phyloP scores from a whole-genome alignment of 2,329 filamentous ascomycete genomes.

The Tolypocladium amazonense region DNA sequence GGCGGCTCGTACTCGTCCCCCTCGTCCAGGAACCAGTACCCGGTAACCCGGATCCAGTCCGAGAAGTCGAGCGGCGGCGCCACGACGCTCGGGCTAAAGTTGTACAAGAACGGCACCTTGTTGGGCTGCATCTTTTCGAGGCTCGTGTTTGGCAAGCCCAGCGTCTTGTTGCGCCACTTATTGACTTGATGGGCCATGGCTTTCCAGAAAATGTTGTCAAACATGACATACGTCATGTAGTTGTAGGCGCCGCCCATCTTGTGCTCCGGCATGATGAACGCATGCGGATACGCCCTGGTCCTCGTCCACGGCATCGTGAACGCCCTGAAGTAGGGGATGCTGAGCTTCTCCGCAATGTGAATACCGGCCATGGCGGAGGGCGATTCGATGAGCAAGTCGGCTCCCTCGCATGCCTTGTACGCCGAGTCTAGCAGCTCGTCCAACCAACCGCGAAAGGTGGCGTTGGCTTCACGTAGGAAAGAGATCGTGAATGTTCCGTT shows the following conservation, averaged over 20 bases:
- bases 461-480: slow-evolving; percentile 79
- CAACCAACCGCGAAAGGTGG: slow-evolving; percentile 88
- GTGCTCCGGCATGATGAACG: slow-evolving; percentile 83
- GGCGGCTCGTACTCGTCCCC: slow-evolving; percentile 60
- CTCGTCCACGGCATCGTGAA: slow-evolving; percentile 99
- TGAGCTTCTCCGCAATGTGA: slow-evolving; percentile 87
- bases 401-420: slow-evolving; percentile 74
- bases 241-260: slow-evolving; percentile 96
- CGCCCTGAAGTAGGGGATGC: slow-evolving; percentile 90
- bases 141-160: slow-evolving; percentile 70
- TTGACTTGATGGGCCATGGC: slow-evolving; percentile 87
- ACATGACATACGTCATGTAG: slow-evolving; percentile 89
- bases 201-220: slow-evolving; percentile 96
- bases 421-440: slow-evolving; percentile 76
- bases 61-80: slow-evolving; percentile 88
- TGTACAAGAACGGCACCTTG: slow-evolving; percentile 97
- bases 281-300: slow-evolving; percentile 90
- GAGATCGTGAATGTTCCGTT: slow-evolving; percentile 94
- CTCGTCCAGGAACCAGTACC: slow-evolving; percentile 96
- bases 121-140: slow-evolving; percentile 90
- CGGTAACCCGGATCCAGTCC: slow-evolving; percentile 94
- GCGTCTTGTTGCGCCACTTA: slow-evolving; percentile 73
- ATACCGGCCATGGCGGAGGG: slow-evolving; percentile 96
- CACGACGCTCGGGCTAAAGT: slow-evolving; percentile 92
- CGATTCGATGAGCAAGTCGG: slow-evolving; percentile 86